Evolutionary conservation across 1,284 basidiomycete species (phyloP).

Genomic region (Malassezia restricta): DNA sequence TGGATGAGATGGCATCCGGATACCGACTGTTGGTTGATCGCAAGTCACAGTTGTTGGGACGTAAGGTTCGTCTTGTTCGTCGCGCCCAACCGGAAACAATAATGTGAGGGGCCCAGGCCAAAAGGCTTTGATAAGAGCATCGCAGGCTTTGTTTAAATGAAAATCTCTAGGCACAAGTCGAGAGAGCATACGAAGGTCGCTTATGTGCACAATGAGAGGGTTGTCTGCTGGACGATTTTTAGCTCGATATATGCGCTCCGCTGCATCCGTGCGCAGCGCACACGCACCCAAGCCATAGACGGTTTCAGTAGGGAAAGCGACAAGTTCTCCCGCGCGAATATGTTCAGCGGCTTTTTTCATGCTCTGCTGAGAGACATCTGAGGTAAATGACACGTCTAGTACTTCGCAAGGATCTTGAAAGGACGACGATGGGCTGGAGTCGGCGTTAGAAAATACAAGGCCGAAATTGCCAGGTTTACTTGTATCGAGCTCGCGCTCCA

Average conservation of each 20-base stretch:
- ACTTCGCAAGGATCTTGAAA: background rate
- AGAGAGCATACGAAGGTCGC: constrained; percentile 64
- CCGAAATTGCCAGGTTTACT: constrained; percentile 1
- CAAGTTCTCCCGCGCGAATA: constrained; percentile 46
- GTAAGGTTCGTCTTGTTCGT: constrained; percentile 6
- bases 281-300: constrained; percentile 91
- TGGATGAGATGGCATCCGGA: constrained; percentile 87
- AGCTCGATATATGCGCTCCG: constrained; percentile 70
- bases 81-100: constrained; percentile 59
- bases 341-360: constrained; percentile 35
- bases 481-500: background rate
- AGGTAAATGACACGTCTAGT: constrained; percentile 13
- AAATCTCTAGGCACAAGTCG: constrained; percentile 49
- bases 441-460: background rate
- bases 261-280: constrained; percentile 53
- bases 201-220: constrained; percentile 92
- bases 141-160: constrained; percentile 17
- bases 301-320: constrained; percentile 94
- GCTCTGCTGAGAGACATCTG: constrained; percentile 19
- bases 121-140: constrained; percentile 57
- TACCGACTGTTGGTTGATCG: constrained; percentile 67
- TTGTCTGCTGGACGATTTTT: constrained; percentile 93
- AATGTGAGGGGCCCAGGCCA: constrained; percentile 94
- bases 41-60: constrained; percentile 53
- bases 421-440: no score